Evolutionary conservation across 2,329 filamentous ascomycete species (phyloP), one percentile per base, ranked within the genome.

Genomic region (Alternaria solani): DNA sequence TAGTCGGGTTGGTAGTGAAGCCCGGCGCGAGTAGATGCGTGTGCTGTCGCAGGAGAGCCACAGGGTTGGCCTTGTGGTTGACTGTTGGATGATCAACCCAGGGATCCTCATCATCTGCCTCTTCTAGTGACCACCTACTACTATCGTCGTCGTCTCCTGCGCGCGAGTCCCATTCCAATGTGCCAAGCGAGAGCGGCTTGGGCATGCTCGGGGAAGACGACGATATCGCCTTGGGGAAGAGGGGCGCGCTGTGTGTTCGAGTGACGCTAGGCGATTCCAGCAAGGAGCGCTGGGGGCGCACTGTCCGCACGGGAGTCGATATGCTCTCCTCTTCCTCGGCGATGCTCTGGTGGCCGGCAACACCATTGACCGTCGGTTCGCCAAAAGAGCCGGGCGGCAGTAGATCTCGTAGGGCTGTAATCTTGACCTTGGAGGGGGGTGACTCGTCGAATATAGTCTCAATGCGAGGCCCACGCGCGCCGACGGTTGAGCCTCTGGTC

Each of bases 391-490:
- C 81, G 53, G 81, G 79, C 30, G 81, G 81, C 8, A 85, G 76
- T 18, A 85, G 76, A 65, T 85, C 82, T 59, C 81, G 79, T 46
- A 86, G 75, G 56, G 79, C 78, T 54, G 80, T 75, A 52, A 82
- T 68, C 67, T 79, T 82, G 62, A 78, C 71, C 63, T 81, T 81
- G 47, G 74, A 77, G 46, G 77, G 71, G 36, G 89, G 90, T 14
- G 90, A 92, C 69, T 94, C 91, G 78, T 94, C 91, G 76, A 93
- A 94, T 82, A 93, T 91, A 25, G 88, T 91, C 72, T 93, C 91
- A 51, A 93, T 88, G 49, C 84, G 81, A 16, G 91, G 90, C 28
- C 89, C 90, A 73, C 92, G 88, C 47, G 88, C 85, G 34, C 87
- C 86, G 61, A 70, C 69, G 55, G 88, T 87, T 55, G 86, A 84